A percentile compares a stretch with the other conserved stretches of the same genome.
Conservation (phyloP, 257 asterid genomes). For the Ajuga chamaepitys region DNA sequence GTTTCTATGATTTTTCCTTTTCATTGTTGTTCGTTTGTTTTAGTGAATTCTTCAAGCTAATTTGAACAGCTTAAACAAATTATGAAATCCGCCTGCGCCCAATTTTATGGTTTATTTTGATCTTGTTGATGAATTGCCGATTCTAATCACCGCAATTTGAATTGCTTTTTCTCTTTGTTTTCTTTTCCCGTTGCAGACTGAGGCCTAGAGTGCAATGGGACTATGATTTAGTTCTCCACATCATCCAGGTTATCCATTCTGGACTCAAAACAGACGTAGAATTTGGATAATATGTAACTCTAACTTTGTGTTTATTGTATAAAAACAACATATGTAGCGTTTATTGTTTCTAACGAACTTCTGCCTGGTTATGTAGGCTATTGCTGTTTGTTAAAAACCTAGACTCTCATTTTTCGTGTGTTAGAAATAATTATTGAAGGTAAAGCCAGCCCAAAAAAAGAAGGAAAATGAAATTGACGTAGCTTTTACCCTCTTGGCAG, state of each 20-base stretch:
- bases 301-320: background rate
- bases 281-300: background rate
- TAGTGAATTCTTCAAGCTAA: background rate
- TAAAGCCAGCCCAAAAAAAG: background rate
- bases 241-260: background rate
- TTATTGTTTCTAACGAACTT: background rate
- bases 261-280: background rate
- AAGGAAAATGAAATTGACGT: background rate
- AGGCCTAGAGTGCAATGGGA: constrained; percentile 4
- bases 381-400: background rate
- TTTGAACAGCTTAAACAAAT: background rate
- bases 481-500: constrained; percentile 23
- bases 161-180: background rate
- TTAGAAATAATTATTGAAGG: background rate
- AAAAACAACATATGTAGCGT: background rate
- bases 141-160: background rate
- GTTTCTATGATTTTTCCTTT: background rate
- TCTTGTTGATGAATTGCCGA: background rate
- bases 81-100: background rate
- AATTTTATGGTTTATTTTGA: background rate
- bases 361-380: background rate
- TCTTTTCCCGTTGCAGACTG: background rate
- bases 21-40: background rate
- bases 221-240: background rate
- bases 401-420: background rate